Evolutionary conservation across 2,329 filamentous ascomycete species (phyloP), one percentile per base, ranked within the genome.

Genomic region (Salinomyces thailandicus): DNA sequence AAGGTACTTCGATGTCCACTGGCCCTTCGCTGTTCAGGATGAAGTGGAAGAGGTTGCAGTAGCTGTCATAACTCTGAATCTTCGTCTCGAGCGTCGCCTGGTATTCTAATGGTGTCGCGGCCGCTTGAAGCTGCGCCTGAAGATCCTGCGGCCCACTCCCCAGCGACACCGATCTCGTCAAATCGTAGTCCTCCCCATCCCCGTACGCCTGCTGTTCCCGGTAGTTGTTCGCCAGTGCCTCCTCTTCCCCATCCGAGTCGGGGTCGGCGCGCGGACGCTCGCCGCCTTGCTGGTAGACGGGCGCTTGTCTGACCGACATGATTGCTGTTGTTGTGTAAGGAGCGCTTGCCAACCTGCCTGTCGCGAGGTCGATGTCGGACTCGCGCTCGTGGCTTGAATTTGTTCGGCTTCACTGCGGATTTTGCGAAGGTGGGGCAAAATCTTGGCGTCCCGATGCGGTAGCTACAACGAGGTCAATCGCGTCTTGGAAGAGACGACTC

Each of bases 21-120:
- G 91, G 91, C n/a, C 91, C 91, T 51, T 96, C 91, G 34, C 89
- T 96, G 75, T 98, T 98, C 60, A 98, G 72, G 63, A 98, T 95
- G 68, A 85, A 96, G 71, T 98, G 91, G 72, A 98, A 98, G 54
- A 98, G 72, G 66, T 85, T 94, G 79, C 91, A 98, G 75, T 98
- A 98, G 62, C 85, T 85, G 69, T 98, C 91, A 73, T 98, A 98
- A 70, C 87, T 95, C 63, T 85, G 81, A 69, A 96, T 95, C 70
- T 96, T 96, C 63, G 85, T 84, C 66, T 96, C 91, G 38, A 98
- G 75, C 20, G 87, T 85, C 32, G 91, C 91, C 58, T 91, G 86
- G 65, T 93, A 96, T 62, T 98, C 91, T 50, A 98, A 73, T 35
- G 91, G 91, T 57, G 91, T 89, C 47, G 91, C 91, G 42, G 91